A percentile compares a stretch with the other conserved stretches of the same genome.
Evolutionary conservation across 2,329 filamentous ascomycete genomes (phyloP).

Genomic region (Fusarium zealandicum): DNA sequence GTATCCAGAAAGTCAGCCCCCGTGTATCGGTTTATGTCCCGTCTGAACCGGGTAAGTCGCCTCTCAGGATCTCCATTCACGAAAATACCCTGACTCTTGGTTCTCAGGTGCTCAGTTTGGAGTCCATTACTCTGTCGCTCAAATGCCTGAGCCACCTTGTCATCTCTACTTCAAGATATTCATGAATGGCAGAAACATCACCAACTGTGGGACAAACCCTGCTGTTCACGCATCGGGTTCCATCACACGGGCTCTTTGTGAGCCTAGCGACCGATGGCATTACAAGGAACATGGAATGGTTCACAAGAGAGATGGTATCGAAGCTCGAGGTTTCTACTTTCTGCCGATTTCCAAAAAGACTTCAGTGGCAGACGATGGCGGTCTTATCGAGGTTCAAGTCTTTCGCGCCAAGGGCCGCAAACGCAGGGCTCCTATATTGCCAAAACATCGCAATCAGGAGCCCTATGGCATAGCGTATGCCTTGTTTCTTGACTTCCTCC

Average conservation of each 20-base stretch:
- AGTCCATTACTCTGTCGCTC: constrained; percentile 56
- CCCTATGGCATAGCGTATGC: constrained; percentile 62
- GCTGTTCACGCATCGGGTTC: constrained; percentile 46
- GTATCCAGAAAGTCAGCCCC: constrained; percentile 48
- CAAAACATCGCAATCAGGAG: constrained; percentile 56
- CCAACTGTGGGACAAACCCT: constrained; percentile 60
- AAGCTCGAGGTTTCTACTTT: constrained; percentile 61
- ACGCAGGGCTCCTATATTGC: constrained; percentile 51
- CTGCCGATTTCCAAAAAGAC: constrained; percentile 47
- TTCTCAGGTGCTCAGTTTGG: constrained; percentile 59
- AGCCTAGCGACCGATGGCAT: constrained; percentile 53
- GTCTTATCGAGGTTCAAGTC: constrained; percentile 61
- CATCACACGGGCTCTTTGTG: constrained; percentile 57
- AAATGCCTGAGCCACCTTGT: constrained; percentile 43
- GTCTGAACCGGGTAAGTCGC: constrained; percentile 56
- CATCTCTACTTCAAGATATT: constrained; percentile 63
- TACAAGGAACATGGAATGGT: constrained; percentile 47
- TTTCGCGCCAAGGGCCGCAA: constrained; percentile 60
- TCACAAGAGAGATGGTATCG: constrained; percentile 51
- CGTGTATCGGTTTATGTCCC: constrained; percentile 64
- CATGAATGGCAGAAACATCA: constrained; percentile 61
- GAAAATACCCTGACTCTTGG: constrained; percentile 5
- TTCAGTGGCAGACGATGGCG: constrained; percentile 60
- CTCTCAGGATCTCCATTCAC: not conserved
- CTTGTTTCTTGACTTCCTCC: not conserved